Evolutionary conservation across 768 basidiomycete genomes (phyloP).

Genomic region (Lepiota subincarnata): DNA sequence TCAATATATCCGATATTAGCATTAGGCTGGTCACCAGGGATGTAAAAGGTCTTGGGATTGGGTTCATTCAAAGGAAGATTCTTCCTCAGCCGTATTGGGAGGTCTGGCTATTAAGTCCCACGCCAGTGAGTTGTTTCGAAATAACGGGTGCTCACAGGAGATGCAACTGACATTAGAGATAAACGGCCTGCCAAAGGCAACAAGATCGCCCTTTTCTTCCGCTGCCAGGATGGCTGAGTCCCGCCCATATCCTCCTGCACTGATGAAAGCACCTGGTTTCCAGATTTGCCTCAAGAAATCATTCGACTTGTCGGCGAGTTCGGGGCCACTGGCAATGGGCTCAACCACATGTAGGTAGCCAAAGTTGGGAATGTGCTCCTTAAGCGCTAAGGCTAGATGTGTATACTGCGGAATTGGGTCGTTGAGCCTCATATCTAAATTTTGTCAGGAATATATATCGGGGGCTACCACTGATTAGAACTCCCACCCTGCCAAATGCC

Average conservation of each 20-base stretch:
- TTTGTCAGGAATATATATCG: constrained; percentile 8
- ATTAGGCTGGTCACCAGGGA: constrained; percentile 21
- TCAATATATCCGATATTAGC: constrained; percentile 26
- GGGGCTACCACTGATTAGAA: constrained; percentile 6
- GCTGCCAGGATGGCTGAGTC: constrained; percentile 34
- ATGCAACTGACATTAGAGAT: constrained; percentile 27
- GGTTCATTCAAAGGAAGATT: constrained; percentile 29
- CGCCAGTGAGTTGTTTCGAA: neutral
- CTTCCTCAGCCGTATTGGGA: constrained; percentile 32
- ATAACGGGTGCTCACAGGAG: neutral
- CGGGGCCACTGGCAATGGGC: constrained; percentile 20
- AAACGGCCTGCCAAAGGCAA: constrained; percentile 28
- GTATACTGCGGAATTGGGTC: constrained; percentile 54
- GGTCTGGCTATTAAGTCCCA: constrained; percentile 35
- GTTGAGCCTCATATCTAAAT: constrained; percentile 45
- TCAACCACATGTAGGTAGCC: constrained; percentile 54
- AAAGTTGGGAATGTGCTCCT: constrained; percentile 33
- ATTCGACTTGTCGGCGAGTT: constrained; percentile 26
- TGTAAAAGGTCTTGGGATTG: constrained; percentile 37
- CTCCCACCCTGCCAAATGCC: constrained; percentile 32
- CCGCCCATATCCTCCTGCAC: constrained; percentile 41
- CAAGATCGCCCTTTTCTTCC: constrained; percentile 24
- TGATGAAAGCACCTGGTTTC: constrained; percentile 36
- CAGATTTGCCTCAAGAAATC: constrained; percentile 45
- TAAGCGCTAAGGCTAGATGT: constrained; percentile 41